Base-by-base conservation (phyloP, 164 flowering plant species). In the Tetracentron sinense region DNA sequence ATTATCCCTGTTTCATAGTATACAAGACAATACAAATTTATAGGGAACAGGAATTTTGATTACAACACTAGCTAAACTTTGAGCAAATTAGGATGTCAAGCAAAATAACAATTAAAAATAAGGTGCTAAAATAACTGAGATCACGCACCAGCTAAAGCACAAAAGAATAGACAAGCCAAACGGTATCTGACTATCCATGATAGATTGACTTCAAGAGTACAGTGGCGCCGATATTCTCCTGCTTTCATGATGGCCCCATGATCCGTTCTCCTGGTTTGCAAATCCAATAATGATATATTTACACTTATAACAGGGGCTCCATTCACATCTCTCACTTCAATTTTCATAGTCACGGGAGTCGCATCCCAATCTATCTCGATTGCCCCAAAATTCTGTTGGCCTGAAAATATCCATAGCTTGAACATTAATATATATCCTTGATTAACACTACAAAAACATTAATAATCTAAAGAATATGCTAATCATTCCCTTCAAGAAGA, bases 361-460 rank as follows among this genome's bases (percentile, higher is more conserved):
- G 81, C 78, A 72, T 69, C 64, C 96, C 96, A 89, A 38, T 86
- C 79, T 38, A 89, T 81, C 68, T 83, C 78, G 30, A 89, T 77
- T 16, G 80, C 80, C 63, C 96, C 96, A 62, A 83, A 89, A 68
- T 89, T 88, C 59, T 88, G 82, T 66, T 77, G 74, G 27, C 88
- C 96, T 88, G 69, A 63, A 62, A 22, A 69, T 53, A 56, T 51
- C 16, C 56, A 67, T 29, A 56, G 5, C 29, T 49, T n/a, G 17
- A 51, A 59, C 46, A 55, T 63, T n/a, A n/a, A n/a, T n/a, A n/a
- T n/a, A n/a, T n/a, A n/a, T n/a, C n/a, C n/a, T n/a, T n/a, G n/a
- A n/a, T n/a, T n/a, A n/a, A n/a, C n/a, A n/a, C n/a, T n/a, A n/a
- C n/a, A n/a, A n/a, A n/a, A n/a, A n/a, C n/a, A n/a, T n/a, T 54